A percentile compares a stretch with the other conserved stretches of the same genome.
Evolutionary conservation across 2,329 filamentous ascomycete genomes (phyloP).

Genomic region (Fusarium vanettenii): DNA sequence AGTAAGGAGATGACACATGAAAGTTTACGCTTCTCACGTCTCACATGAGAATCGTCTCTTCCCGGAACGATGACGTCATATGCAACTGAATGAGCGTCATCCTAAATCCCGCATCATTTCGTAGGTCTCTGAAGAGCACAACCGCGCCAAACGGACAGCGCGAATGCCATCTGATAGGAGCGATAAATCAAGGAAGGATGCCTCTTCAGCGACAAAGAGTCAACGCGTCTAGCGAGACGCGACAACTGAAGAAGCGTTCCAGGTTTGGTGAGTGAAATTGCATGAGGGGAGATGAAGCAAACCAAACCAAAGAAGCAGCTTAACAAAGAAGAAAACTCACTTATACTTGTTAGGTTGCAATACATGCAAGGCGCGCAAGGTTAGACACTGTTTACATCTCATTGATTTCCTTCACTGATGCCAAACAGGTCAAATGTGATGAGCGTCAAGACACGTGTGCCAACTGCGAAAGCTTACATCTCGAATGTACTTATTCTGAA

Average conservation of each 20-base stretch:
- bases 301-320: background rate
- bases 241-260: background rate
- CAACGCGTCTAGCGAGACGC: background rate
- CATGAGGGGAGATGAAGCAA: background rate
- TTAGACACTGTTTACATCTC: background rate
- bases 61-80: background rate
- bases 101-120: background rate
- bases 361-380: background rate
- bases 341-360: background rate
- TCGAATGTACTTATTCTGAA: slow-evolving; percentile 4
- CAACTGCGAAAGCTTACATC: slow-evolving; percentile 26
- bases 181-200: background rate
- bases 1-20: background rate
- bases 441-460: slow-evolving; percentile 22
- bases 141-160: background rate
- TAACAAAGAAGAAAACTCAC: background rate
- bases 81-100: background rate
- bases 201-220: background rate
- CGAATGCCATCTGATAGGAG: background rate
- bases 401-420: background rate
- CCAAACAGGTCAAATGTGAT: slow-evolving; percentile 31
- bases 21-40: background rate
- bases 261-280: background rate
- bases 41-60: background rate
- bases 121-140: background rate